Base-by-base conservation (phyloP, 805 yeast genomes). In the Scheffersomyces coipomensis region DNA sequence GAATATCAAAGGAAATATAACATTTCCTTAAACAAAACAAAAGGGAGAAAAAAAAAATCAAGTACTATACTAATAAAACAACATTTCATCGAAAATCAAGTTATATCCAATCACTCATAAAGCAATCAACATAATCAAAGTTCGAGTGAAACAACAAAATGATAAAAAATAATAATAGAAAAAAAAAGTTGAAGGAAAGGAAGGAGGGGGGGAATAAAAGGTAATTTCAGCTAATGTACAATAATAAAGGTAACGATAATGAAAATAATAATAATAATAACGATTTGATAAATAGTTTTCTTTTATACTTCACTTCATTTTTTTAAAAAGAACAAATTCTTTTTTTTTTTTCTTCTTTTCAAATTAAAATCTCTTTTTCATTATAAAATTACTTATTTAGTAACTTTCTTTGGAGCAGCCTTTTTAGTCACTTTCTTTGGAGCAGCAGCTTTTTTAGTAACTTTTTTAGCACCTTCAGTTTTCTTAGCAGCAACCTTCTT, bases 391-490 rank as follows among this genome's bases (percentile, higher is more conserved):
- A 19, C 16, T 36, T 36, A 36, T 29, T 36, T 33, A 19, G 55
- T 37, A 35, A 45, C 38, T 34, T 47, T 44, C 46, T 43, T 46
- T 23, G 42, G 37, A 32, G 37, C n/a, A n/a, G n/a, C n/a, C n/a
- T n/a, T n/a, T n/a, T n/a, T 17, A 21, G 40, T 33, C 33, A 16
- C 18, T 21, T 29, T 29, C 33, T 29, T 29, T 35, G 38, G 33
- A 26, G 42, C 38, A 30, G 42, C 29, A 19, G 66, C 48, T 30
- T 47, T 49, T 23, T 52, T 43, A 11, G 52, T 37, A 2, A 42
- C 48, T 33, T 50, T 48, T 48, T 55, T 58, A 18, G 51, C 42
- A 19, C 58, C 47, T n/a, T 40, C 37, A 19, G 58, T 47, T 42
- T 54, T 49, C 35, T 55, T 56, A 18, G 50, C 39, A 31, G 56